Base-by-base conservation (phyloP, 768 basidiomycete species). In the Multifurca ochricompacta region DNA sequence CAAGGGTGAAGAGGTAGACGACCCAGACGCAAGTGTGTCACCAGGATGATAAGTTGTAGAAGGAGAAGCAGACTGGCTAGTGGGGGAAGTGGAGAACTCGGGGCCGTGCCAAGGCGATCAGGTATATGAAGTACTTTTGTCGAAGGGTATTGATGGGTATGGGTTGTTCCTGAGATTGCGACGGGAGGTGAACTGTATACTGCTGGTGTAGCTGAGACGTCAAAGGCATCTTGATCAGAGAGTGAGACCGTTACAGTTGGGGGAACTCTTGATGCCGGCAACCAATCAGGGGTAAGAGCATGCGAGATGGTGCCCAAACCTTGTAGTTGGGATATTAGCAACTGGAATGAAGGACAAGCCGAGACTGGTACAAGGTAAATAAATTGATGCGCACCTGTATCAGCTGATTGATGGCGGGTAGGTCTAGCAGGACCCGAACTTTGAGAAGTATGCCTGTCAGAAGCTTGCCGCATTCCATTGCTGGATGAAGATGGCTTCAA, bases 401-500 rank as follows among this genome's bases (percentile, higher is more conserved):
- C 64, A 42, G 71, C 73, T 19, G 71, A 70, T 25, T 63, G 47
- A 40, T 60, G 58, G 23, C 59, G 58, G 16, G 34, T 27, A n/a
- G 49, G 54, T 56, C 48, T 48, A 51, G 40, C 25, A 35, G 60
- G 58, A 54, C 65, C 42, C 39, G 51, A 31, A 53, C 42, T 50
- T 63, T 53, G 48, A 58, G 53, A 51, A 30, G 45, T 32, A 50
- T 21, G 42, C 35, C 34, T 57, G 7, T 55, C 57, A 31, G 48
- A 30, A 49, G 58, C 50, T 11, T 57, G 43, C 47, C 66, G 65
- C 43, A 69, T 58, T 54, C 66, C 63, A 41, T 66, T 58, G 51
- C 65, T 65, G 14, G 70, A 69, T 4, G 66, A 48, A 8, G 67
- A 60, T 18, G 69, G 59, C 27, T 63, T 64, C 50, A 67, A 60